Percentiles rank a stretch among this genome's conserved stretches.
These are phyloP conservation scores for Piromyces sp. DNA, from an alignment of 192 early-diverging fungal species.

Conservation along the genomic window DNA sequence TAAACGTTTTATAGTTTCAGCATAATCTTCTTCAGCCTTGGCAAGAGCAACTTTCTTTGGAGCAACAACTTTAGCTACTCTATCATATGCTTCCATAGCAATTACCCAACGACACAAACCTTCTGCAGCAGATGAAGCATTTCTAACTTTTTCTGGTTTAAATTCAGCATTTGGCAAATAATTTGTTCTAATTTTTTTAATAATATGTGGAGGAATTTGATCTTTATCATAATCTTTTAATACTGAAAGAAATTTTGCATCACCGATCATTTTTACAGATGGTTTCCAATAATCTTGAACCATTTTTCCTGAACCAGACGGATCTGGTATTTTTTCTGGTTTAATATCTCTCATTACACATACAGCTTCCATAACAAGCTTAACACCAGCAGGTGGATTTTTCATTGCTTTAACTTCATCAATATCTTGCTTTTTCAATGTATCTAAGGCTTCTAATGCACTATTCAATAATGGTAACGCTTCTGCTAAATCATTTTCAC, in stretches of 20 bases:
- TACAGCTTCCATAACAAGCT: conserved; percentile 44
- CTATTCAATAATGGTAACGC: conserved; percentile 37
- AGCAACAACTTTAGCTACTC: conserved; percentile 37
- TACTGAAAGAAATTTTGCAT: conserved; percentile 27
- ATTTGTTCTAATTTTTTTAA: conserved; percentile 32
- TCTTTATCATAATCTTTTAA: conserved; percentile 42
- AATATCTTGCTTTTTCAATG: conserved; percentile 40
- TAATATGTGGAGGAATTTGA: conserved; percentile 34
- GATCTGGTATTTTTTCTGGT: conserved; percentile 42
- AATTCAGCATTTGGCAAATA: conserved; percentile 45
- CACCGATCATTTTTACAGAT: conserved; percentile 36
- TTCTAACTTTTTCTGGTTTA: conserved; percentile 41
- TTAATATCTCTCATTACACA: conserved; percentile 51
- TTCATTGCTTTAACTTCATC: conserved; percentile 47
- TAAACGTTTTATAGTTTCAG: conserved; percentile 32
- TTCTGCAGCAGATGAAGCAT: conserved; percentile 44
- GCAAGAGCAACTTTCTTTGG: conserved; percentile 40
- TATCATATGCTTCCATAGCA: conserved; percentile 45
- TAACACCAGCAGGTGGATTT: conserved; percentile 43
- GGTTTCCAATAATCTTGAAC: conserved; percentile 48
- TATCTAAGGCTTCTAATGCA: conserved; percentile 34
- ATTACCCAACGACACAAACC: conserved; percentile 41
- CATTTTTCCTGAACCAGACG: conserved; percentile 40
- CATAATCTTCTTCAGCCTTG: conserved; percentile 30
- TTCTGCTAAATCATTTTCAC: conserved; percentile 35